A percentile compares a stretch with the other conserved stretches of the same genome.
Evolutionary conservation across 2,329 filamentous ascomycete species (phyloP).

Genomic region (Talaromyces amestolkiae): DNA sequence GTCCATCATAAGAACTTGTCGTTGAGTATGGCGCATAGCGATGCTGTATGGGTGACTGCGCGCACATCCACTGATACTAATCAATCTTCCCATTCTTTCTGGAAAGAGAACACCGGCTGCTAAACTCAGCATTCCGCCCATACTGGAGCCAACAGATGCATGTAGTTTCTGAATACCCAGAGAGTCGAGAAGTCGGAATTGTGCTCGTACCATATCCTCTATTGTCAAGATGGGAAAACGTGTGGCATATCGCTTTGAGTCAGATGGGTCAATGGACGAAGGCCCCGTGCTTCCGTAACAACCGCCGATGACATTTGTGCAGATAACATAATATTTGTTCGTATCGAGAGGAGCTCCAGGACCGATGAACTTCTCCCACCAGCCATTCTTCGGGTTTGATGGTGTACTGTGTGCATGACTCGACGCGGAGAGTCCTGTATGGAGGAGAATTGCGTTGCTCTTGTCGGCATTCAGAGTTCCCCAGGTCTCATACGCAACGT

Average conservation of each 20-base stretch:
- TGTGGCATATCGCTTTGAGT: constrained; percentile 86
- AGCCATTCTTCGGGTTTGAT: constrained; percentile 81
- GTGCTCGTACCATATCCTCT: constrained; percentile 95
- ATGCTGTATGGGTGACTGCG: constrained; percentile 96
- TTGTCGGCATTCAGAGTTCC: constrained; percentile 73
- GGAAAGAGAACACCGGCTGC: constrained; percentile 83
- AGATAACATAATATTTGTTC: constrained; percentile 86
- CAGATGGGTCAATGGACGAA: constrained; percentile 79
- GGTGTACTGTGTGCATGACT: constrained; percentile 94
- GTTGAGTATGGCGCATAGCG: constrained; percentile 95
- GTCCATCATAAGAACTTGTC: constrained; percentile 98
- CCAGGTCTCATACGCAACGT: constrained; percentile 93
- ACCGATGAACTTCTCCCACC: constrained; percentile 99
- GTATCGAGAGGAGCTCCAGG: constrained; percentile 83
- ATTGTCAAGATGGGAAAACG: constrained; percentile 93
- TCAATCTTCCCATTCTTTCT: constrained; percentile 74
- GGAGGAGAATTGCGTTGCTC: constrained; percentile 85
- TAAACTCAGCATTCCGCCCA: constrained; percentile 97
- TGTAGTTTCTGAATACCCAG: constrained; percentile 76
- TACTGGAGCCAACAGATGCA: constrained; percentile 91
- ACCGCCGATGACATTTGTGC: constrained; percentile 93
- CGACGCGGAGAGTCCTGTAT: constrained; percentile 94
- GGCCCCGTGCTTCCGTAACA: constrained; percentile 96
- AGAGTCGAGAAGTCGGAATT: constrained; percentile 81
- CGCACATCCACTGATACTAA: constrained; percentile 89